Evolutionary conservation across 495 filamentous ascomycete species (phyloP), one percentile per base, ranked within the genome.

Genomic region (Tirmania nivea): DNA sequence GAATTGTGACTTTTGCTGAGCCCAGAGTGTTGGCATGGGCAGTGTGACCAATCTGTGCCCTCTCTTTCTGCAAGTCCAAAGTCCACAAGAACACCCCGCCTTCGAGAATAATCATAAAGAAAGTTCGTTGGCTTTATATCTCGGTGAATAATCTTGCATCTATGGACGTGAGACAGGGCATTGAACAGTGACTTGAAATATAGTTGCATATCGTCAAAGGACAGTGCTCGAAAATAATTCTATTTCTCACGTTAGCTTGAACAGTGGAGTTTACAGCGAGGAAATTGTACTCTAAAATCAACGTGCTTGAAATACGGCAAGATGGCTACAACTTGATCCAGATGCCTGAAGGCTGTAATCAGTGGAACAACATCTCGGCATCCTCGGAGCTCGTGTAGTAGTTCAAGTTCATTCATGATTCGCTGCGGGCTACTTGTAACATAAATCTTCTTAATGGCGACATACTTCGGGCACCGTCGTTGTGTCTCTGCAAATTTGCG

Each of bases 71-170:
- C 90, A 11, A 97, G 75, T 25, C 90, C 90, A 69, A 97, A 97
- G 65, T 97, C 90, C 7, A 95, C 89, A 11, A 97, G 74, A 2
- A 97, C 90, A 14, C 90, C 90, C 52, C 84, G 79, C 59, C 77
- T 74, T 56, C 83, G 72, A 3, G 79, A 68, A 3, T 84, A 81
- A 56, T 94, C 88, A 71, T 96, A 99, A 35, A 99, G 76, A 63
- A 99, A 99, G 64, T 99, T 99, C 70, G 90, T 99, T n/a, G 90
- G 90, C 66, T 99, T 99, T 65, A 99, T 95, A 66, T 99, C 90
- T 52, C 90, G 81, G 65, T 99, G 90, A 16, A 99, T 73, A 54
- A 99, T 95, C 17, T 75, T 70, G 60, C 81, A 78, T 36, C 72
- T 71, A 66, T 99, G 90, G 10, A 96, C 86, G 19, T 82, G 80